Conservation (phyloP, 1,284 basidiomycete genomes). For the Malassezia psittaci region DNA sequence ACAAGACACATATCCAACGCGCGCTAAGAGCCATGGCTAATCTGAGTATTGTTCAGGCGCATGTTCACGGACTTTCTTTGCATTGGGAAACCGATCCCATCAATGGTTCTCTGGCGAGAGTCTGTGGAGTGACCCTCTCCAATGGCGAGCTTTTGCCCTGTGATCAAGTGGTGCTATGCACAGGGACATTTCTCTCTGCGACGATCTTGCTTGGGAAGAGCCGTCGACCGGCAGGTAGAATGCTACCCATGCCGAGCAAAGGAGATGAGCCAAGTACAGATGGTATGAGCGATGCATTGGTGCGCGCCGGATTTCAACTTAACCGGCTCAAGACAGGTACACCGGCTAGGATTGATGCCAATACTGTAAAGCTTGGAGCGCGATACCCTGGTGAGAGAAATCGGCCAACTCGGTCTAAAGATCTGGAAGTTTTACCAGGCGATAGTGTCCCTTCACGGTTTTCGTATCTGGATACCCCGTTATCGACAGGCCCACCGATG, state of each 20-base stretch:
- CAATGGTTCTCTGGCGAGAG: slow-evolving; percentile 52
- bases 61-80: slow-evolving; percentile 68
- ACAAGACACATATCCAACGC: slow-evolving; percentile 69
- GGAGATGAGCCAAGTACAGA: slow-evolving; percentile 48
- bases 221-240: slow-evolving; percentile 69
- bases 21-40: slow-evolving; percentile 59
- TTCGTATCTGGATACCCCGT: slow-evolving; percentile 25
- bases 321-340: slow-evolving; percentile 80
- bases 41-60: slow-evolving; percentile 62
- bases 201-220: slow-evolving; percentile 77
- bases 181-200: slow-evolving; percentile 78
- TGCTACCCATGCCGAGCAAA: slow-evolving; percentile 61
- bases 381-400: slow-evolving; percentile 16
- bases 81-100: slow-evolving; percentile 46
- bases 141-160: slow-evolving; percentile 66
- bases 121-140: slow-evolving; percentile 63
- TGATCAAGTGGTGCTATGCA: slow-evolving; percentile 72
- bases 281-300: slow-evolving; percentile 65
- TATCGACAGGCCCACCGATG: slow-evolving; percentile 53
- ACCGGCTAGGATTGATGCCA: slow-evolving; percentile 64
- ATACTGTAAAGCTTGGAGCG: slow-evolving; percentile 59
- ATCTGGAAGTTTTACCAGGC: slow-evolving; percentile 20
- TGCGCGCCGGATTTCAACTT: slow-evolving; percentile 65
- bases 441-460: slow-evolving; percentile 24
- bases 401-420: slow-evolving; percentile 4